Conservation (phyloP, 2,329 filamentous ascomycete genomes). For the Aotearoamyces nothofagi region DNA sequence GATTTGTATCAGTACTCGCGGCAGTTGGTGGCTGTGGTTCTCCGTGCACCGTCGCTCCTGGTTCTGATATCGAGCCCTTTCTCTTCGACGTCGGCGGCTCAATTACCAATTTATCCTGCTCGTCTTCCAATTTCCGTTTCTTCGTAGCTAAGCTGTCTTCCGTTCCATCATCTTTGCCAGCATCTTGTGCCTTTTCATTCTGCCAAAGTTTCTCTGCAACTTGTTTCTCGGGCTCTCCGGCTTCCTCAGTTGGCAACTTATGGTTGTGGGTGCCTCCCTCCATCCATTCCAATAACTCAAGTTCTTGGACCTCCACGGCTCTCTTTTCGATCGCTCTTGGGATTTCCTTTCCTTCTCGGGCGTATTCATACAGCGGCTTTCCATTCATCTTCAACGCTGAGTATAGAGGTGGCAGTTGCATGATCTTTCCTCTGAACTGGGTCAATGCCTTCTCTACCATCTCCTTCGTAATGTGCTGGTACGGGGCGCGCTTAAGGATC, state of each 20-base stretch:
- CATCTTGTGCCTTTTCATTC: constrained; percentile 32
- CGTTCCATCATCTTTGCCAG: constrained; percentile 26
- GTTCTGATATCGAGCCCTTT: constrained; percentile 5
- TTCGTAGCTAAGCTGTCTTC: constrained; percentile 17
- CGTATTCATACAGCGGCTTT: constrained; percentile 92
- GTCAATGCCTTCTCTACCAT: constrained; percentile 63
- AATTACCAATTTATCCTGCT: constrained; percentile 16
- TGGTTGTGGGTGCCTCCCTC: constrained; percentile 69
- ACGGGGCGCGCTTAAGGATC: constrained; percentile 58
- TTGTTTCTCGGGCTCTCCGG: constrained; percentile 57
- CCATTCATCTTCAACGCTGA: constrained; percentile 87
- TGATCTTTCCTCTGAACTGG: constrained; percentile 65
- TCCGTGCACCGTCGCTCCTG: background rate
- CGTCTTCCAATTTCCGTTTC: constrained; percentile 17
- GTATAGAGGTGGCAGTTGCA: constrained; percentile 85
- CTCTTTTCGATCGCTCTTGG: constrained; percentile 73
- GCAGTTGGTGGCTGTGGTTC: constrained; percentile 7
- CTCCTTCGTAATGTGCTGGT: constrained; percentile 68
- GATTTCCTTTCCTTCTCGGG: constrained; percentile 72
- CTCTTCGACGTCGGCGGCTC: constrained; percentile 14
- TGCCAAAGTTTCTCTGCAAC: constrained; percentile 60
- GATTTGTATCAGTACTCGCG: constrained; percentile 11
- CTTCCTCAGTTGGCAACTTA: constrained; percentile 68
- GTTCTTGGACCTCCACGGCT: constrained; percentile 59
- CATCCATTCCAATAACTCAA: constrained; percentile 75